A percentile compares a stretch with the other conserved stretches of the same genome.
phyloP scores from a whole-genome alignment of 108 stramenopile species.

The Epipyxis sp. region DNA sequence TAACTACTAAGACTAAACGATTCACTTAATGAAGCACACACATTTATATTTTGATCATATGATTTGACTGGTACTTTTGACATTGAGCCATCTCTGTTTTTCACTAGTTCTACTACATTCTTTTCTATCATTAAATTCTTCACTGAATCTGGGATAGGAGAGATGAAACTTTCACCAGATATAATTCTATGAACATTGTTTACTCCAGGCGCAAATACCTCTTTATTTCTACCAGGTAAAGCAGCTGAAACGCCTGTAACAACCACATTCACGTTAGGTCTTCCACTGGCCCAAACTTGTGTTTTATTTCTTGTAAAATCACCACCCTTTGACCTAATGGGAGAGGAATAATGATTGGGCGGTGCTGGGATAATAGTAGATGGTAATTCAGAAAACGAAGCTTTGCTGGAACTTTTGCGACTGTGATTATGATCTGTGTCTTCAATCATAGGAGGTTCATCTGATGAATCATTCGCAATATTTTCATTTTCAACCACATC shows the following conservation, averaged over 20 bases:
- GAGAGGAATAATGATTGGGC: too few relatives aligned
- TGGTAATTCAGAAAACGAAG: too few relatives aligned
- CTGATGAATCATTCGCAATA: not conserved
- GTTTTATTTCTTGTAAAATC: conserved; percentile 3
- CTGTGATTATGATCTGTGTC: not conserved
- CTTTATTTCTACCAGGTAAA: conserved; percentile 76
- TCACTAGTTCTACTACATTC: conserved; percentile 81
- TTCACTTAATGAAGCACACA: conserved; percentile 77
- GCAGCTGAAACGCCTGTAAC: conserved; percentile 90
- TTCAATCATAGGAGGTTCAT: not conserved
- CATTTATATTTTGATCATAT: conserved; percentile 58
- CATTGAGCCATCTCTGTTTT: conserved; percentile 61
- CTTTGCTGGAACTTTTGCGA: not conserved
- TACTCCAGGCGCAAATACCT: conserved; percentile 29
- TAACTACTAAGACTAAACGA: conserved; percentile 69
- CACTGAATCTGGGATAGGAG: conserved; percentile 59
- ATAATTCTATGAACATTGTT: conserved; percentile 50
- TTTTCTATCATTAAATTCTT: conserved; percentile 79
- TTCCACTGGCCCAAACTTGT: not conserved
- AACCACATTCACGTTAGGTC: conserved; percentile 60
- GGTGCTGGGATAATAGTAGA: too few relatives aligned
- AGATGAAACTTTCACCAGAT: conserved; percentile 71
- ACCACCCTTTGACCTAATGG: too few relatives aligned
- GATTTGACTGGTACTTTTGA: conserved; percentile 56
- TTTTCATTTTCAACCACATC: too few relatives aligned